Base-by-base conservation (phyloP, 805 yeast genomes). In the Sugiyamaella americana region DNA sequence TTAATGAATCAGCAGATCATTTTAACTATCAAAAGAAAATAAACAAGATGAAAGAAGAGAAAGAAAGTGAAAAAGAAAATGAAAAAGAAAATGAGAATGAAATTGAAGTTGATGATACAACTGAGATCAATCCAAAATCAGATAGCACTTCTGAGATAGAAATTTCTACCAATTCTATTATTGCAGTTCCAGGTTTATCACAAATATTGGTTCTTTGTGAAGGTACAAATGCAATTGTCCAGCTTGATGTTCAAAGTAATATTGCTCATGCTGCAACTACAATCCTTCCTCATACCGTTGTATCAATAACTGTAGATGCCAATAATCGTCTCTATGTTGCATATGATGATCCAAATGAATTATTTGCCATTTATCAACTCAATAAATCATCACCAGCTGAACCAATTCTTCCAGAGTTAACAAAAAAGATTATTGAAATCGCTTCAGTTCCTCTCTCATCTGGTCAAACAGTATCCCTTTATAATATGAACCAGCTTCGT, bases 1-100 rank as follows among this genome's bases (percentile, higher is more conserved):
- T 55, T 1, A 91, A 85, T 60, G 61, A 73, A 44, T 84, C 86
- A 0, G 85, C 26, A n/a, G 32, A 26, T 13, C 32, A 26, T 13
- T 26, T 26, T 26, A 38, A 44, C 5, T 35, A 13, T 8, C 46
- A 43, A 32, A 23, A 32, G 20, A 36, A 42, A 13, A 41, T 41
- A 19, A 46, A 46, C 8, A n/a, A 37, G 23, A 19, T 26, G 2
- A 35, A 34, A 8, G 13, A 26, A 26, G 11, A 13, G 32, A 26
- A 26, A 13, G 23, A 11, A 23, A 23, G 44, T 18, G 17, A 16
- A 13, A 26, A 26, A 13, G 13, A 13, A 8, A 8, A 26, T 8
- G 32, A 26, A 26, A 26, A 13, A 26, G 32, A 26, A 13, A 8
- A 26, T 8, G 32, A 26, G 8, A 26, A 26, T 26, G 24, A 13